phyloP scores from a whole-genome alignment of 768 basidiomycete genomes.

The Tulasnella sp. region DNA sequence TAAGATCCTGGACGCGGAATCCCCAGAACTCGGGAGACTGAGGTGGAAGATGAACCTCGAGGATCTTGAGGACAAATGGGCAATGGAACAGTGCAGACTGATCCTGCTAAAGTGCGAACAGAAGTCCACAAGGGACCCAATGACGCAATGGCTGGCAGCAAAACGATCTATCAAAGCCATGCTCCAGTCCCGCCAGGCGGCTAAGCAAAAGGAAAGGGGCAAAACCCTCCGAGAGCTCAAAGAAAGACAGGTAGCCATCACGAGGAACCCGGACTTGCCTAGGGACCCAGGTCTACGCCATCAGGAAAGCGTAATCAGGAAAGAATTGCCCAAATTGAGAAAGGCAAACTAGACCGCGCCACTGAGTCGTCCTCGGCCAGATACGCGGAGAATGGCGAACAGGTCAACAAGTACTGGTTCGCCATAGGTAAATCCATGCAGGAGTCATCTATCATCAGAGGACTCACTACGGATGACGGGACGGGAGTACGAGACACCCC shows the following conservation, averaged over 20 bases:
- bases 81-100: background rate
- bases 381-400: no score
- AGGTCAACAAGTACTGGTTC: background rate
- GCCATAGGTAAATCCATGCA: background rate
- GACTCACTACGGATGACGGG: background rate
- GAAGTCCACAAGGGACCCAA: background rate
- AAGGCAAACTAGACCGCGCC: no score
- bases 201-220: background rate
- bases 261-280: background rate
- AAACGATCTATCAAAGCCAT: background rate
- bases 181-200: background rate
- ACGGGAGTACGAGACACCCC: background rate
- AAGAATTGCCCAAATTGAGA: no score
- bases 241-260: background rate
- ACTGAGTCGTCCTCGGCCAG: no score
- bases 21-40: background rate
- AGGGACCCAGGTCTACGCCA: no score
- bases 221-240: background rate
- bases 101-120: background rate
- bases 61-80: background rate
- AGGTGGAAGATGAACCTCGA: background rate
- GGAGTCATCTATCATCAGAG: background rate
- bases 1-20: background rate
- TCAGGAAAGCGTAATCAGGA: no score
- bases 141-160: background rate